Evolutionary conservation across 202 grass and related monocot genomes (phyloP).

Genomic region (Zoysia matrella): DNA sequence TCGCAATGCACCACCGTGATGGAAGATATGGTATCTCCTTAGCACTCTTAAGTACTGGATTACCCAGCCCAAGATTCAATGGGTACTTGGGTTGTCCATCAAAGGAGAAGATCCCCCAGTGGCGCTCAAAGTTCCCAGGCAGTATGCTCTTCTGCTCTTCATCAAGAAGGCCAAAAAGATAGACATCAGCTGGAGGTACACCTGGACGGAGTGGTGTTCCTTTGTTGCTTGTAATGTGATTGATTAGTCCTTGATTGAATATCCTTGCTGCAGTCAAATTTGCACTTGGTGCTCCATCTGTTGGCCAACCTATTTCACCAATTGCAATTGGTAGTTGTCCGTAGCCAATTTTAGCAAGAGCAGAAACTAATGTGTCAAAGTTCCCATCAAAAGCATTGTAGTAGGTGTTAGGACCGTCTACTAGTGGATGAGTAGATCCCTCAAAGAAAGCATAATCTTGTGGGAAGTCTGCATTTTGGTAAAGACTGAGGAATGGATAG

Average conservation of each 20-base stretch:
- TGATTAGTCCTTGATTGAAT: slow-evolving; percentile 85
- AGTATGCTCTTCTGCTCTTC: slow-evolving; percentile 78
- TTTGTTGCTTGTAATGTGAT: slow-evolving; percentile 66
- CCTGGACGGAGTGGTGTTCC: slow-evolving; percentile 70
- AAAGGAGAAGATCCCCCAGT: slow-evolving; percentile 85
- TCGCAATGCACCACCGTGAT: slow-evolving; percentile 74
- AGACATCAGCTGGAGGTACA: slow-evolving; percentile 66
- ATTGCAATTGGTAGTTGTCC: slow-evolving; percentile 68
- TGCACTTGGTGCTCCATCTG: slow-evolving; percentile 77
- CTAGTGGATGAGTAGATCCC: slow-evolving; percentile 76
- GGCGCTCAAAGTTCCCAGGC: slow-evolving; percentile 79
- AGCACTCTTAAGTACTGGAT: slow-evolving; percentile 65
- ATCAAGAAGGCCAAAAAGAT: slow-evolving; percentile 84
- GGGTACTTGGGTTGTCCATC: slow-evolving; percentile 89
- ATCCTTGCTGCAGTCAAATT: slow-evolving; percentile 72
- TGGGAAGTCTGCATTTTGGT: slow-evolving; percentile 75
- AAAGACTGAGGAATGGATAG: slow-evolving; percentile 84
- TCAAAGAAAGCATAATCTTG: slow-evolving; percentile 91
- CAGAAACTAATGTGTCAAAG: slow-evolving; percentile 76
- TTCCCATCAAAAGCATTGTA: slow-evolving; percentile 91
- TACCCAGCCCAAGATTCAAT: slow-evolving; percentile 69
- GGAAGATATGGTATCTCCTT: slow-evolving; percentile 74
- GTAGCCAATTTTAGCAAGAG: slow-evolving; percentile 74
- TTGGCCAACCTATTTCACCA: slow-evolving; percentile 86
- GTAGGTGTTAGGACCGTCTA: slow-evolving; percentile 71